A percentile compares a stretch with the other conserved stretches of the same genome.
Conservation (phyloP, 108 stramenopile genomes). For the Epipyxis sp. region DNA sequence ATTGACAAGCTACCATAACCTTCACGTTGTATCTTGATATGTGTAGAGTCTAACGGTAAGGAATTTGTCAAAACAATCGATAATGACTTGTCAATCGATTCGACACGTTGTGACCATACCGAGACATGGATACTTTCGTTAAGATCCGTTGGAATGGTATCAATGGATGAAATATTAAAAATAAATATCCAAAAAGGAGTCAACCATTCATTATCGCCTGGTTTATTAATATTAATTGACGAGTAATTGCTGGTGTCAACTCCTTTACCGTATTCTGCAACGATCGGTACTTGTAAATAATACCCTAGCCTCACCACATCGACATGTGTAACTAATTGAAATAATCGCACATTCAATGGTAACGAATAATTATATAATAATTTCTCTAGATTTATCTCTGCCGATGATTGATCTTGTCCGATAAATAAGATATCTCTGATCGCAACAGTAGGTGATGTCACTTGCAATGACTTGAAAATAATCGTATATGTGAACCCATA, state of each 20-base stretch:
- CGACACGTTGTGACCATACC: background rate
- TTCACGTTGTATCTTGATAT: conserved; percentile 18
- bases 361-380: no score
- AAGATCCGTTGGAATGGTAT: background rate
- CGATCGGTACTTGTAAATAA: background rate
- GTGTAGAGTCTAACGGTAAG: background rate
- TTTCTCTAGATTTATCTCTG: no score
- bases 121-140: background rate
- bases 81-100: conserved; percentile 20
- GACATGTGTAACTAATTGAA: background rate
- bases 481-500: conserved; percentile 11
- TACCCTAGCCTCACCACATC: background rate
- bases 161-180: background rate
- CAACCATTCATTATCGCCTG: conserved; percentile 14
- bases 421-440: background rate
- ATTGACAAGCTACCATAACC: conserved; percentile 6
- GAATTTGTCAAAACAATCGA: background rate
- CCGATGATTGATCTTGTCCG: background rate
- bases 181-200: background rate
- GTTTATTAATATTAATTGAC: background rate
- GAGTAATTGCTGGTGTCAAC: background rate
- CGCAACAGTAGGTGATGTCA: background rate
- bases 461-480: background rate
- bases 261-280: background rate
- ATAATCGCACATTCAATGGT: background rate